phyloP scores from a whole-genome alignment of 306 rosid species.

The Vicia sativa region DNA sequence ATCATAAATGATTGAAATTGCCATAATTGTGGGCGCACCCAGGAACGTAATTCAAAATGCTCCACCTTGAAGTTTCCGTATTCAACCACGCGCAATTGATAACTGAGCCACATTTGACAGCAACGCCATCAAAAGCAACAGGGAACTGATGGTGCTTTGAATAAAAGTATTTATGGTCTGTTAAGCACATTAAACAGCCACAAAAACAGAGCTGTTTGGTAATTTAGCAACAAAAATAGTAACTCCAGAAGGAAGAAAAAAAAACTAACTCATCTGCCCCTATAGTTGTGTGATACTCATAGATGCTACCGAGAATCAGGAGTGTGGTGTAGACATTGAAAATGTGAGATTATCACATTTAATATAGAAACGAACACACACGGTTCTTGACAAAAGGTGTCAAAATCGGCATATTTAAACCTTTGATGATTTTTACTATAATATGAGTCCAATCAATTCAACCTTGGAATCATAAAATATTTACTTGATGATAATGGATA shows the following conservation, averaged over 20 bases:
- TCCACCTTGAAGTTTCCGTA: neutral
- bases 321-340: neutral
- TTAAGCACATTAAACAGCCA: neutral
- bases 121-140: neutral
- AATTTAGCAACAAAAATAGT: conserved; percentile 8
- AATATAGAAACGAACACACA: neutral
- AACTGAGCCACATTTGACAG: neutral
- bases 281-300: neutral
- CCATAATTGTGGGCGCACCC: neutral
- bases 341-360: conserved; percentile 8
- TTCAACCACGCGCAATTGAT: neutral
- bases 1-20: neutral
- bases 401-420: neutral
- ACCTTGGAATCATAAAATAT: neutral
- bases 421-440: neutral
- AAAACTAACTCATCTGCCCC: neutral
- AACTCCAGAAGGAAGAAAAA: neutral
- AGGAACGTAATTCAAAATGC: neutral
- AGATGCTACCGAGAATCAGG: neutral
- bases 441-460: neutral
- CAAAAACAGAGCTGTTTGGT: neutral
- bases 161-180: neutral
- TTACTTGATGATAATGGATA: neutral
- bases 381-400: neutral
- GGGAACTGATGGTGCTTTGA: neutral